Evolutionary conservation across 2,329 filamentous ascomycete genomes (phyloP), one percentile per base, ranked within the genome.

Genomic region (Exophiala bonariae): DNA sequence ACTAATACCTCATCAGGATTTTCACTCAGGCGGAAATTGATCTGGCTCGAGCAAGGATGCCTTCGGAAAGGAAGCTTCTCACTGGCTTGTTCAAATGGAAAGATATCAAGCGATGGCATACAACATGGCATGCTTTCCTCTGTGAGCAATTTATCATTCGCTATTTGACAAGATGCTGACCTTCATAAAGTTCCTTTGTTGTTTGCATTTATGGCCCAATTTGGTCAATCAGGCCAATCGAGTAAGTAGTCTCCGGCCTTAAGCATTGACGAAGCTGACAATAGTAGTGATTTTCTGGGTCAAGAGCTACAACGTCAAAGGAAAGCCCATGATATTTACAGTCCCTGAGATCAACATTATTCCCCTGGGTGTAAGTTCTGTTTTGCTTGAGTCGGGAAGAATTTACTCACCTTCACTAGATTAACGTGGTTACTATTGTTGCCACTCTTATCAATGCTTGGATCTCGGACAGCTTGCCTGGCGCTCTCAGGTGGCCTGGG

Each of bases 81-180:
- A 41, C 39, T 31, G 39, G 39, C 10, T 17, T 41, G 16, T 41
- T 41, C 39, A 41, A 41, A 23, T 41, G 39, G 39, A 41, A 41
- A 20, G 39, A 41, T 14, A 41, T 41, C 14, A 30, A 41, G 23
- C 22, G 39, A 6, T 41, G 39, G 39, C 39, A 41, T 18, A 41
- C 39, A 7, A 41, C 39, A 16, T 41, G 39, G 39, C 39, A 41
- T 41, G 39, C 39, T 3, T 41, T 41, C 39, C 23, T 41, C 6
- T 41, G 39, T 41, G 17, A 41, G 39, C 3, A 11, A n/a, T 14
- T 11, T 10, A 4, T 17, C 4, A 11, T 16, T 26, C 11, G 23
- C 23, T 26, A 36, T 18, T 20, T 20, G 4, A 13, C 34, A 3
- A 10, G 20, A 18, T 36, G 11, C 14, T 36, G 10, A 36, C 34